Evolutionary conservation across 2,329 filamentous ascomycete genomes (phyloP), one percentile per base, ranked within the genome.

Genomic region (Fusarium graminum): DNA sequence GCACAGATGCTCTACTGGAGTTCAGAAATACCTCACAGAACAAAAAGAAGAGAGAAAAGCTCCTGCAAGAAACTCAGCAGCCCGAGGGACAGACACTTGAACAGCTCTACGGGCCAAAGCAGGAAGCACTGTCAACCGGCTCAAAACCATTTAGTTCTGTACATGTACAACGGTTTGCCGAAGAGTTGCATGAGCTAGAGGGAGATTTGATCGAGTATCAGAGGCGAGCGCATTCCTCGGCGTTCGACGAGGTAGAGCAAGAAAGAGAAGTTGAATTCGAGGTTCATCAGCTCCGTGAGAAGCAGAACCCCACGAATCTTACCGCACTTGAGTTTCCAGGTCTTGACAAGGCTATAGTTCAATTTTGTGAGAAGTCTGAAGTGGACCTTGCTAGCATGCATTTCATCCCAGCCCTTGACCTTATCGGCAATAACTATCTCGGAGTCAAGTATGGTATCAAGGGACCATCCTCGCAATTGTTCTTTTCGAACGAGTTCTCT

Each of bases 251-350:
- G 53, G 88, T 85, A 0, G 83, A 85, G 38, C 82, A 85, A 58
- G 86, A 90, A 64, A 77, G 87, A 16, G 87, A 90, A 60, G 81
- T 89, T 0, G 86, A 84, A 4, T 80, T 83, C 16, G 83, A 90
- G 63, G 80, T 89, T 0, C 86, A 90, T 56, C 76, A 80, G 8
- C 81, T 88, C 0, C 83, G 86, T 1, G 81, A 88, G 63, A 76
- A 83, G 3, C 82, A 88, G 68, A 82, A 79, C 28, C 82, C 80
- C 0, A 36, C 73, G 0, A 73, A 79, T 0, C 82, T 80, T 56
- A 68, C 65, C 1, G 71, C 85, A 0, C 71, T 81, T 1, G 59
- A 61, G 0, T 85, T 85, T 38, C 73, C 78, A 0, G 80, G 81
- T 0, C 78, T 90, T 0, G 79, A 86, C 6, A 14, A 34, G n/a